A percentile compares a stretch with the other conserved stretches of the same genome.
phyloP scores from a whole-genome alignment of 2,329 filamentous ascomycete species.

The Harringtonia lauricola region DNA sequence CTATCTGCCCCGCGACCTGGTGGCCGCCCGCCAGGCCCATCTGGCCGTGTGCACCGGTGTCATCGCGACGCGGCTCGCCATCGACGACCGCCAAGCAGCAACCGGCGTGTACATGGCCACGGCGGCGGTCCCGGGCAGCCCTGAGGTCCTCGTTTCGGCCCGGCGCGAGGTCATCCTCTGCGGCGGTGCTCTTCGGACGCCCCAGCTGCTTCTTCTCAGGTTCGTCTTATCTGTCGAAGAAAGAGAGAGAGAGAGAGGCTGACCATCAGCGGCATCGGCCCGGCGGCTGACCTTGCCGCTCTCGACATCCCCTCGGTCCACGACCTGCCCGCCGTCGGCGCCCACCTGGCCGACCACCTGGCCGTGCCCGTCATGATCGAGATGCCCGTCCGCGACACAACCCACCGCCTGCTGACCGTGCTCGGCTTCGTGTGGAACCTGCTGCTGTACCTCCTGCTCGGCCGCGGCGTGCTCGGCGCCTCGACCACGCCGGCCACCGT shows the following conservation, averaged over 20 bases:
- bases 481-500: constrained; percentile 13
- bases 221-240: no score
- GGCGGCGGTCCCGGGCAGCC: neutral
- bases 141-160: constrained; percentile 14
- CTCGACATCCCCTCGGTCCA: constrained; percentile 14
- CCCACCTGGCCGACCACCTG: constrained; percentile 18
- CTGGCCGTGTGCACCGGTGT: constrained; percentile 21
- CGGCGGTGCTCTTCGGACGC: constrained; percentile 17
- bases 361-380: constrained; percentile 17
- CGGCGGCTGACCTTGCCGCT: constrained; percentile 10
- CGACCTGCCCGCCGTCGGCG: constrained; percentile 17
- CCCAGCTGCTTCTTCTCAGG: constrained; percentile 20
- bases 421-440: constrained; percentile 17
- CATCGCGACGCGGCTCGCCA: constrained; percentile 17
- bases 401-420: constrained; percentile 12
- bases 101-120: constrained; percentile 15
- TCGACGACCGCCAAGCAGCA: constrained; percentile 12
- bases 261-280: constrained; percentile 19
- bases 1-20: constrained; percentile 16
- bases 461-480: constrained; percentile 15
- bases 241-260: no score
- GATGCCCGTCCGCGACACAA: constrained; percentile 15
- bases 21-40: constrained; percentile 9
- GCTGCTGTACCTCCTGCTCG: constrained; percentile 18
- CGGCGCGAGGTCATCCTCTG: constrained; percentile 20